phyloP scores from a whole-genome alignment of 495 filamentous ascomycete genomes.

The Trichocladium antarcticum region DNA sequence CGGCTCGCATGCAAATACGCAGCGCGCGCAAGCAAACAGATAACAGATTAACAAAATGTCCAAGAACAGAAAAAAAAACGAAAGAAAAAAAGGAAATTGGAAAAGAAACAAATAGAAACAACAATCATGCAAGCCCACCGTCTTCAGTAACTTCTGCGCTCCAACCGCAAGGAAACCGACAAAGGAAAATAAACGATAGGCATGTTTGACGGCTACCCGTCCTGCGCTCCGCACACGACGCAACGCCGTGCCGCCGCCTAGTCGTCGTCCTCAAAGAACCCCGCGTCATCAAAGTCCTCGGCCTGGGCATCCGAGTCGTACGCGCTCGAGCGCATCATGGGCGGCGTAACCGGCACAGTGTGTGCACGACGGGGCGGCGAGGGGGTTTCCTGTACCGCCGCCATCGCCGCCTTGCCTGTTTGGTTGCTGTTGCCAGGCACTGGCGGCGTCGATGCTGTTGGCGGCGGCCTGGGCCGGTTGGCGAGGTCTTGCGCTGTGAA shows the following conservation, averaged over 20 bases:
- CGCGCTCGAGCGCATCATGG: constrained; percentile 53
- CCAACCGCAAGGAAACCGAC: constrained; percentile 12
- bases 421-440: not conserved
- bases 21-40: not conserved
- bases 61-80: not conserved
- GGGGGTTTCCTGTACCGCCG: constrained; percentile 18
- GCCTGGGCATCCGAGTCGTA: constrained; percentile 63
- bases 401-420: not conserved
- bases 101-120: constrained; percentile 1
- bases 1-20: too few relatives aligned
- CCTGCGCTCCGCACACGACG: too few relatives aligned
- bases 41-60: not conserved
- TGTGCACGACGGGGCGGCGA: constrained; percentile 18
- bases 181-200: constrained; percentile 18
- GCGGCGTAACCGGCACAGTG: constrained; percentile 51
- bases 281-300: constrained; percentile 45
- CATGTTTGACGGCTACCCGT: too few relatives aligned
- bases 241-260: too few relatives aligned
- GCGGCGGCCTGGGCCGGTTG: constrained; percentile 34
- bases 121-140: too few relatives aligned
- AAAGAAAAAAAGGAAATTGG: not conserved
- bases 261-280: constrained; percentile 45
- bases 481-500: constrained; percentile 40
- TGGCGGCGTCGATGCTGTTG: constrained; percentile 24
- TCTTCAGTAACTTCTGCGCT: too few relatives aligned